Base-by-base conservation (phyloP, 805 yeast species). In the Candida golubevii region DNA sequence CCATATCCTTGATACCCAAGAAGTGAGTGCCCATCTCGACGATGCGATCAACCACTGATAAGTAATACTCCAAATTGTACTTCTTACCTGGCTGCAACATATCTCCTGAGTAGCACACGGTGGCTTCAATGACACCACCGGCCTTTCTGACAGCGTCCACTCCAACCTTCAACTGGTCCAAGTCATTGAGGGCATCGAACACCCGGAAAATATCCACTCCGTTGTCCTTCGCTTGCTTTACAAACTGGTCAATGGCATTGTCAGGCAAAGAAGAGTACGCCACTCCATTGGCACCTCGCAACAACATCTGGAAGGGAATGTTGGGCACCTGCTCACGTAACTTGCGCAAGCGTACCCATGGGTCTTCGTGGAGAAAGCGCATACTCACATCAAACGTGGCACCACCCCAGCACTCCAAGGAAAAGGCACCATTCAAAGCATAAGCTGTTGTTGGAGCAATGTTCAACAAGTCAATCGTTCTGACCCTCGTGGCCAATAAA, bases 391-490 rank as follows among this genome's bases (percentile, higher is more conserved):
- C 99, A 60, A 93, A 93, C 33, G 99, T 93, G 44, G 99, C 99
- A 71, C 99, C 99, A 72, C 99, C 99, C 99, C 99, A 93, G 75
- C 99, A 93, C 72, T 93, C 99, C 44, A 93, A 74, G 14, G 99
- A 93, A 66, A 89, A 93, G 4, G 96, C 95, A 51, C 91, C 90
- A 53, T 83, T 69, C 57, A 89, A 71, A 15, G 96, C 98, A 61
- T 85, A 83, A 3, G 97, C 87, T 29, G 99, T 93, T 45, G 95
- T 80, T 48, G 89, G 90, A 18, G 99, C 99, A 72, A 93, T 88
- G 56, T 89, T 85, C 41, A 84, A 72, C 60, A 93, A 73, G 68
- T 93, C 99, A 56, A 86, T 78, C 23, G 99, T 93, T 71, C 99
- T 83, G 33, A 93, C 95, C 71, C 99, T 85, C 35, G 99, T 93